Evolutionary conservation across 1,284 basidiomycete species (phyloP).

Genomic region (Apiotrichum mycotoxinovorans): DNA sequence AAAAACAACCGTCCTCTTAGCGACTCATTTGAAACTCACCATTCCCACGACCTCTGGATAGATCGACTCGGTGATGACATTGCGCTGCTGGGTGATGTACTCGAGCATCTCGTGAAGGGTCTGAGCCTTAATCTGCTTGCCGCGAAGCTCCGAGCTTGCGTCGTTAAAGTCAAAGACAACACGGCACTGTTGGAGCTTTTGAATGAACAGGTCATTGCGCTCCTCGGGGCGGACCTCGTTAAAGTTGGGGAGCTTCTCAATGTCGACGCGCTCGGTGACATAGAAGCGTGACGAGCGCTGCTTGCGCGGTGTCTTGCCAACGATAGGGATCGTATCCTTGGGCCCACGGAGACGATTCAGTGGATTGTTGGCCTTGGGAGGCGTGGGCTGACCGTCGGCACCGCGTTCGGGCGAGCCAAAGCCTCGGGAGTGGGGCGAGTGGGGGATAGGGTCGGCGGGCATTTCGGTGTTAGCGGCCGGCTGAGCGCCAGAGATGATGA

Average conservation of each 20-base stretch:
- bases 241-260: constrained; percentile 92
- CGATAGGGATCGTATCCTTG: constrained; percentile 91
- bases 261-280: constrained; percentile 91
- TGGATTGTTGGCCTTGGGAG: constrained; percentile 53
- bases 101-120: constrained; percentile 98
- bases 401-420: constrained; percentile 42
- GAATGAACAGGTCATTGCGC: constrained; percentile 85
- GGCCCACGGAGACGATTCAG: constrained; percentile 53
- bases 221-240: constrained; percentile 85
- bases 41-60: constrained; percentile 99
- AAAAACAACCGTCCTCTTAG: neutral
- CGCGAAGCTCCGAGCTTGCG: constrained; percentile 88
- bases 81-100: constrained; percentile 94
- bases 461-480: constrained; percentile 55
- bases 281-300: constrained; percentile 95
- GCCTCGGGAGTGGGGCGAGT: constrained; percentile 53
- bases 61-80: constrained; percentile 93
- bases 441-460: constrained; percentile 58
- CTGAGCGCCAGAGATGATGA: constrained; percentile 69
- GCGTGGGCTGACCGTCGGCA: constrained; percentile 46
- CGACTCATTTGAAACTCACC: constrained; percentile 58
- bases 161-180: constrained; percentile 99
- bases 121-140: constrained; percentile 98
- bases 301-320: constrained; percentile 90
- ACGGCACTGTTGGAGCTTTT: constrained; percentile 92